A percentile compares a stretch with the other conserved stretches of the same genome.
These are phyloP conservation scores for Phaeoacremonium minimum DNA, from an alignment of 2,329 filamentous ascomycete species.

Conservation along the genomic window DNA sequence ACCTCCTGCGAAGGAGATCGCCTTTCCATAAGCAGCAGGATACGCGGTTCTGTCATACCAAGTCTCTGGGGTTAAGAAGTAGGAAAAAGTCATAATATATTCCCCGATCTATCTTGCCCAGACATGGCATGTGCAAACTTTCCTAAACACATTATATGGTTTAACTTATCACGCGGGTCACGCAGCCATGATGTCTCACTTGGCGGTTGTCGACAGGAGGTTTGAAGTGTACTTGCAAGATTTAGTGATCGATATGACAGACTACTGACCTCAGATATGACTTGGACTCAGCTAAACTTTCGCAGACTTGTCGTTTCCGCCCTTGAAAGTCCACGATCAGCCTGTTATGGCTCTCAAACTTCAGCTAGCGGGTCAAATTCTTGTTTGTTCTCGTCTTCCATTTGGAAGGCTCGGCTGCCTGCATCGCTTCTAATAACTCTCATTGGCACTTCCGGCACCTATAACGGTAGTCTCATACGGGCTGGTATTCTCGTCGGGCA, in stretches of 20 bases:
- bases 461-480: conserved; percentile 3
- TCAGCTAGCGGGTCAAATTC: not conserved
- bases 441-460: conserved; percentile 3
- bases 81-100: no score
- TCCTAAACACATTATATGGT: no score
- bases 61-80: no score
- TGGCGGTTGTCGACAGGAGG: no score
- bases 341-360: not conserved
- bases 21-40: not conserved
- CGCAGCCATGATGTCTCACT: no score
- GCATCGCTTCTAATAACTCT: conserved; percentile 5
- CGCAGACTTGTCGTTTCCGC: not conserved
- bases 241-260: no score
- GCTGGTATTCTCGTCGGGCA: conserved; percentile 9
- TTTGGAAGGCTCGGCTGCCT: conserved; percentile 7
- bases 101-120: no score
- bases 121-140: no score
- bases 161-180: no score
- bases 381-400: not conserved
- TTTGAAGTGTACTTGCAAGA: no score
- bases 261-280: no score
- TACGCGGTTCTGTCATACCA: not conserved
- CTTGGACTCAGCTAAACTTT: no score
- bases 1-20: not conserved
- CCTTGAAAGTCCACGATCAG: not conserved